Base-by-base conservation (phyloP, 1,284 basidiomycete genomes). In the Mrakiaceae sp. region DNA sequence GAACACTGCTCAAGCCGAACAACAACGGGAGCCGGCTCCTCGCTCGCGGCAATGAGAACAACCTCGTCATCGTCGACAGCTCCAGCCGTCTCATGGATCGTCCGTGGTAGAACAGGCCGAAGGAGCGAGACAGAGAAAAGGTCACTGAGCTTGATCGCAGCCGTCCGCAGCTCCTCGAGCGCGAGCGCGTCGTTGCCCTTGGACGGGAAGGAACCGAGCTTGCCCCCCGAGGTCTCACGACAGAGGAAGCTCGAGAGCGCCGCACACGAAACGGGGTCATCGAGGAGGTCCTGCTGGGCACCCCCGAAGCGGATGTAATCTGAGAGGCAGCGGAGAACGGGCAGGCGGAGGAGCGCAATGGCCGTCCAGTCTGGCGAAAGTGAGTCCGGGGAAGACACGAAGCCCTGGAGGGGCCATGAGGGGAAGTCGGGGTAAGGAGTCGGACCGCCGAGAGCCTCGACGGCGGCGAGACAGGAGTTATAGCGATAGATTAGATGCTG, bases 211-310 rank as follows among this genome's bases (percentile, higher is more conserved):
- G 27, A 27, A 27, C 27, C 27, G 27, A 27, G 27, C 27, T 27
- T 27, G 27, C 27, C 27, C 27, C 27, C 27, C 27, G 27, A 27
- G 27, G 27, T 27, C 27, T 27, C 27, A 27, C 27, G 27, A 27
- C 27, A 2, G 27, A 27, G 27, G 27, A 27, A 27, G 27, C 27
- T 27, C 27, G 27, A 27, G 27, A 27, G 27, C 27, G 27, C 27
- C 27, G 27, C 27, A 27, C 27, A 27, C 27, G 27, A 27, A 27
- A 27, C 82, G 2, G 74, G 70, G 61, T 88, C 84, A 69, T 90
- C 87, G 49, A 90, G 77, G 49, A 83, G 78, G 68, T 90, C 88
- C 72, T 87, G 85, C 5, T 85, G 81, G 50, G 87, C 88, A 10
- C 83, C 83, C 5, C 87, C 87, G 16, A 78, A 74, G 0, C 77